A percentile compares a stretch with the other conserved stretches of the same genome.
These are phyloP conservation scores for Candida dendrica DNA, from an alignment of 805 yeast species.

Conservation along the genomic window DNA sequence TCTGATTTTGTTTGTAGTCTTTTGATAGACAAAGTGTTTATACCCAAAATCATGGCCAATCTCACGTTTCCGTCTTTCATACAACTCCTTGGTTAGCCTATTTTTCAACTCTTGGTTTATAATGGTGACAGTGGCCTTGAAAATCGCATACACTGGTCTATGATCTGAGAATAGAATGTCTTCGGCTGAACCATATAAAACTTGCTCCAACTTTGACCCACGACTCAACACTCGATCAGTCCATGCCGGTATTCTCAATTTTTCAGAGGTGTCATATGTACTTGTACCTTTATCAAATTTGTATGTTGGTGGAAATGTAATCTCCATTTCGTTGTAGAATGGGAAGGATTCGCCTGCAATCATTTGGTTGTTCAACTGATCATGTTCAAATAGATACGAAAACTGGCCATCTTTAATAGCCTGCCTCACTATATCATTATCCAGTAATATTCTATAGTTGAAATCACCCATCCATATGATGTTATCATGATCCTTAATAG, in stretches of 20 bases:
- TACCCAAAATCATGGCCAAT: constrained; percentile 33
- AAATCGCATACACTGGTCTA: constrained; percentile 77
- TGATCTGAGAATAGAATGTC: constrained; percentile 75
- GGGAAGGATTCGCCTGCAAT: constrained; percentile 72
- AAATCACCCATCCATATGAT: constrained; percentile 92
- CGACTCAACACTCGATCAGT: constrained; percentile 81
- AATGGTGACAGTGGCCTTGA: constrained; percentile 54
- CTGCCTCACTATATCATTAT: constrained; percentile 62
- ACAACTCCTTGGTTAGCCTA: constrained; percentile 44
- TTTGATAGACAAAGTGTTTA: background rate
- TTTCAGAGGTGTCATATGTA: constrained; percentile 82
- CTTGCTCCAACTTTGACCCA: constrained; percentile 51
- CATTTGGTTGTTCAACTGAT: constrained; percentile 77
- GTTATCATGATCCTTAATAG: constrained; percentile 70
- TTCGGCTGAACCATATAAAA: constrained; percentile 51
- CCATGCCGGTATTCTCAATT: constrained; percentile 95
- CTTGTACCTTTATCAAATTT: constrained; percentile 86
- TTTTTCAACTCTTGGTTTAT: constrained; percentile 52
- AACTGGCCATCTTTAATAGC: constrained; percentile 42
- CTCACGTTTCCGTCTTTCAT: constrained; percentile 42
- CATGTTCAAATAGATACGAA: constrained; percentile 52
- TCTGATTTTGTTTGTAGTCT: constrained; percentile 19
- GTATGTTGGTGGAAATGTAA: constrained; percentile 84
- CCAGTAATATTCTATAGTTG: constrained; percentile 71
- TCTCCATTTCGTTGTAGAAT: constrained; percentile 72